Percentiles rank a stretch among this genome's conserved stretches.
Conservation (phyloP, 2,329 filamentous ascomycete genomes). For the Sphaerulina vaccinii region DNA sequence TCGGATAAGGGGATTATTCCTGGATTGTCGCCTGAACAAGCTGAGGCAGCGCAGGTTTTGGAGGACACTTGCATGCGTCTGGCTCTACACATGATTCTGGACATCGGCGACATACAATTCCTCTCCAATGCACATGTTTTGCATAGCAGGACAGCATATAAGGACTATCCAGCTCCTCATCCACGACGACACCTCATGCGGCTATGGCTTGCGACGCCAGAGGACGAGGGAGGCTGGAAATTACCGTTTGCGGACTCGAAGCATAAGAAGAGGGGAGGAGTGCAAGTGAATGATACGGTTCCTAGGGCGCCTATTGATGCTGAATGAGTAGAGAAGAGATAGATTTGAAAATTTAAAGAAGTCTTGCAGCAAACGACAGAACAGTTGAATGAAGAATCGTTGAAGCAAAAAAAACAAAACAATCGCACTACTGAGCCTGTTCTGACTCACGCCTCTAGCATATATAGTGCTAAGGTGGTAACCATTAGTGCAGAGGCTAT, state of each 20-base stretch:
- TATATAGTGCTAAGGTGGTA: no score
- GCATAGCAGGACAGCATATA: constrained; percentile 79
- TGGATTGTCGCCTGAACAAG: constrained; percentile 66
- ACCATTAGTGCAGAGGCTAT: no score
- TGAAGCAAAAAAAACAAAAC: no score
- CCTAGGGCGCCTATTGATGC: constrained; percentile 75
- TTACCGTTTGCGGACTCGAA: constrained; percentile 77
- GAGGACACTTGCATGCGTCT: constrained; percentile 74
- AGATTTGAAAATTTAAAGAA: no score
- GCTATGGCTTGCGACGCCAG: constrained; percentile 79
- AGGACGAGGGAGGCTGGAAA: constrained; percentile 80
- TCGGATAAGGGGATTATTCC: constrained; percentile 72
- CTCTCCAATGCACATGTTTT: constrained; percentile 76
- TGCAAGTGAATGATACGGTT: constrained; percentile 79
- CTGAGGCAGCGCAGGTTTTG: constrained; percentile 65
- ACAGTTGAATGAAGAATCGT: no score
- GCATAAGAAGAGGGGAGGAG: constrained; percentile 84
- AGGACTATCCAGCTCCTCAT: constrained; percentile 64
- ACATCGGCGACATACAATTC: constrained; percentile 87
- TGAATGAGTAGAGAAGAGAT: constrained; percentile 56
- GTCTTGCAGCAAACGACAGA: no score
- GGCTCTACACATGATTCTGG: constrained; percentile 79
- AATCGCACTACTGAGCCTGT: no score
- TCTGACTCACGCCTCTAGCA: no score
- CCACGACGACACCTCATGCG: constrained; percentile 77